phyloP scores from a whole-genome alignment of 441 rosid genomes.

The Arabidopsis hybrid region DNA sequence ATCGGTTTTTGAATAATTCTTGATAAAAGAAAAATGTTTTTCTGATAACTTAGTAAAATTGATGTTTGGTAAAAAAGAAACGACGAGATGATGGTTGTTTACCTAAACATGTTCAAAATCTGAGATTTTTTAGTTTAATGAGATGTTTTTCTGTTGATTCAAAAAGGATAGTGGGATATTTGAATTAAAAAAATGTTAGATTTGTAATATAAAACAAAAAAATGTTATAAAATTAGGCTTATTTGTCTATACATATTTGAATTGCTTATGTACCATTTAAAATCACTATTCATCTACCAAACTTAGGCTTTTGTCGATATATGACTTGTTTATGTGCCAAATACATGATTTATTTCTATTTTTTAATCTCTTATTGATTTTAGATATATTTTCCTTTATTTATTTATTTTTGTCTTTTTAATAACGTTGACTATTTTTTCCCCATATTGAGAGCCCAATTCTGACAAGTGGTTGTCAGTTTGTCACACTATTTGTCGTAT shows the following conservation, averaged over 20 bases:
- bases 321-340: neutral
- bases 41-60: no score
- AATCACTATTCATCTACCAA: neutral
- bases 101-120: neutral
- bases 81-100: neutral
- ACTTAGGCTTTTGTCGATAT: neutral
- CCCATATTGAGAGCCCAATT: neutral
- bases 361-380: neutral
- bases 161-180: neutral
- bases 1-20: no score
- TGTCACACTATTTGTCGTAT: neutral
- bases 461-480: constrained; percentile 13
- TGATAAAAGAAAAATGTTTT: no score
- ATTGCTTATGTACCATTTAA: neutral
- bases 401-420: neutral
- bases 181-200: neutral
- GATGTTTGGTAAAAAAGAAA: no score
- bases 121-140: neutral
- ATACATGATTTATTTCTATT: neutral
- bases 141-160: neutral
- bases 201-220: neutral
- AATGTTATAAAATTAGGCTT: neutral
- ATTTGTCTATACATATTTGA: neutral
- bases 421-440: neutral
- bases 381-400: neutral